Evolutionary conservation across 495 filamentous ascomycete species (phyloP), one percentile per base, ranked within the genome.

Genomic region (Terfezia boudieri): DNA sequence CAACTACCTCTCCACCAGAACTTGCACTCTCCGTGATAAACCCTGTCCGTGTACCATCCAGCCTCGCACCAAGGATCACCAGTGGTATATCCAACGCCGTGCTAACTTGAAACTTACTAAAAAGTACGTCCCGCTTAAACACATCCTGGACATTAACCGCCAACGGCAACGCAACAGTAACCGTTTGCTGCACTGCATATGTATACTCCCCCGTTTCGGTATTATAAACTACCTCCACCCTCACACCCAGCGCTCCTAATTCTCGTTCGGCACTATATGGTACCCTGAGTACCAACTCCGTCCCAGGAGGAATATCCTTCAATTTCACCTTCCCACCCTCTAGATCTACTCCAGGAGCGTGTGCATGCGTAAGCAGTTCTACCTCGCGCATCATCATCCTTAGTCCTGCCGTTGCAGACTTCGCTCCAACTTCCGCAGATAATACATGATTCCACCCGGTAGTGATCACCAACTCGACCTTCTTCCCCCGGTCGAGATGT

Each of bases 61-160:
- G 76, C 53, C 72, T 74, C 61, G 82, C 82, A 54, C 74, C 76
- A 36, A 81, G 70, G 23, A 98, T 69, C 37, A 84, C 75, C 9
- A 95, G 67, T 1, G 90, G 90, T 51, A 81, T 76, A 53, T 62
- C 62, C 16, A 74, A 82, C 4, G 86, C 80, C 5, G 88, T 83
- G 35, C 82, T 83, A 43, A 98, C 78, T 14, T 82, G 90, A 64
- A 98, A 96, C 51, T 80, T 79, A 0, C 89, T 94, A 60, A 89
- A 90, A 0, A 96, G 73, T 1, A 78, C 71, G 35, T 79, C 68
- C 52, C 83, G 74, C 65, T 92, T 92, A 73, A 99, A 99, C 38
- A 86, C 77, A 59, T 99, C 92, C 60, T 95, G 86, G 41, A 99
- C 89, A 58, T 96, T 95, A 57, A 99, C 89, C 16, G 86, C 86